Base-by-base conservation (phyloP, 2,329 filamentous ascomycete species). In the Iodosphaeria phyllophila region DNA sequence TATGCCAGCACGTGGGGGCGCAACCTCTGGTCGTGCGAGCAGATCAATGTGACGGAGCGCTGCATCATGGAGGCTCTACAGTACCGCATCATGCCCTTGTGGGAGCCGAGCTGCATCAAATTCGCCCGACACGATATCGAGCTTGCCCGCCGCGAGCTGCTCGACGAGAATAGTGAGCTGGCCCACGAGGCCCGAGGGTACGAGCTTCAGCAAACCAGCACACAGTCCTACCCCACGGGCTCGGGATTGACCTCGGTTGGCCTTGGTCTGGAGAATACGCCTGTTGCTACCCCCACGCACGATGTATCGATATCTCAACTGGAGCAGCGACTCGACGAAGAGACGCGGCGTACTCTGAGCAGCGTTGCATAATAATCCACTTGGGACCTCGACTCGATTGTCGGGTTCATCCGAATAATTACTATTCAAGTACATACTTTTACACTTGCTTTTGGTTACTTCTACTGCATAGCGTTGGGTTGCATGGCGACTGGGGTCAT, bases 71-170 rank as follows among this genome's bases (percentile, higher is more conserved):
- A 72, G 49, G 67, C 60, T 41, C 52, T 76, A 23, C 55, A 58
- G 32, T 75, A 72, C 45, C 58, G 67, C 28, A 63, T 76, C 39
- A 46, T 74, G 44, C 65, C 66, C 5, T 51, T 75, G 7, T 68
- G 58, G 43, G 53, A 66, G 24, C 54, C 59, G 3, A 54, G 56
- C 18, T 56, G 65, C 31, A 58, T 75, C 32, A 51, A 56, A 18
- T 62, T 69, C 32, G 68, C 68, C 8, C 52, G 69, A 41, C 57
- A 60, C 28, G 68, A 74, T 38, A 75, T 75, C 64, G 59, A 65
- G 41, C 58, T 69, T 23, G 69, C 68, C 5, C 64, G 49, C 11
- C 39, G 46, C 14, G 46, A 49, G 32, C 29, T 41, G 16, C 28
- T 42, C 32, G 39, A 39, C 33, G 32, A 38, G 32, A 35, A 25